Evolutionary conservation across 257 asterid genomes (phyloP).

Genomic region (Solanum peruvianum): DNA sequence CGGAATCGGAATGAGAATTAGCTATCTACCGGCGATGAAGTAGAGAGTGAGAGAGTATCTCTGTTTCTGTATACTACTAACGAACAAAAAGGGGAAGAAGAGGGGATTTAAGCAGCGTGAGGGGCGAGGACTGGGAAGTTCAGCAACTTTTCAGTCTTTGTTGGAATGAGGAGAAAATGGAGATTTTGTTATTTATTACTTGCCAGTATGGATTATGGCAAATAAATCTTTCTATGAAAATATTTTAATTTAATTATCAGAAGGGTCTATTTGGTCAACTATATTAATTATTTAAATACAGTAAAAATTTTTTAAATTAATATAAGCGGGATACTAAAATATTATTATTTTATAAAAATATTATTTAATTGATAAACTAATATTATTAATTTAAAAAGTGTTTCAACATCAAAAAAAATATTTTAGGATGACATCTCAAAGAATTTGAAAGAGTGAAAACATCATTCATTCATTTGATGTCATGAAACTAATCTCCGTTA

Average conservation of each 20-base stretch:
- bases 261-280: not conserved
- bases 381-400: too few relatives aligned
- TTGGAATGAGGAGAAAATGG: not conserved
- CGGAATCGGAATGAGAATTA: not conserved
- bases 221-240: not conserved
- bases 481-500: too few relatives aligned
- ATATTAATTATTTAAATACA: too few relatives aligned
- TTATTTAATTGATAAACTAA: too few relatives aligned
- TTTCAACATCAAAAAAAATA: too few relatives aligned
- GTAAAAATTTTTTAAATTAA: too few relatives aligned
- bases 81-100: not conserved
- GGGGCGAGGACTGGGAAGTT: not conserved
- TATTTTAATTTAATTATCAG: not conserved
- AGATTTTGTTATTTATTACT: not conserved
- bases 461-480: too few relatives aligned
- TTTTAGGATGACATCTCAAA: too few relatives aligned
- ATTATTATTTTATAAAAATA: too few relatives aligned
- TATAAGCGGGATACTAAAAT: too few relatives aligned
- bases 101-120: not conserved
- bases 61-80: not conserved
- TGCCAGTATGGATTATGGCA: not conserved
- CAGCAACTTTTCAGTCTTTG: not conserved
- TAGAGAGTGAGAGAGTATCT: not conserved
- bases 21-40: not conserved
- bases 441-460: too few relatives aligned